Evolutionary conservation across 305 asterid genomes (phyloP).

Genomic region (Plantago rigida): DNA sequence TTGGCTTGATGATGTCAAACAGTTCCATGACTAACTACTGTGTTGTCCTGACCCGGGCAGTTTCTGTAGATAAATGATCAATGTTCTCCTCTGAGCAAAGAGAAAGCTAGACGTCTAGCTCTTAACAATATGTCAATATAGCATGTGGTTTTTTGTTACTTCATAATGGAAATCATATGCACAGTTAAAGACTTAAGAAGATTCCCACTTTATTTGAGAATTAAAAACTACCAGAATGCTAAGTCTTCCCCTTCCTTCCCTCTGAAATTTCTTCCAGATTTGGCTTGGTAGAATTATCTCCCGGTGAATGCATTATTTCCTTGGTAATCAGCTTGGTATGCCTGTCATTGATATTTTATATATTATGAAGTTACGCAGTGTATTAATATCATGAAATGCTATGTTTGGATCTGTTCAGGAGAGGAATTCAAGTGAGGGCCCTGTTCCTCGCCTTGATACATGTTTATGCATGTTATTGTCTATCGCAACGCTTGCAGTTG

Average conservation of each 20-base stretch:
- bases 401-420: slow-evolving; percentile 45
- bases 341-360: slow-evolving; percentile 20
- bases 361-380: slow-evolving; percentile 14
- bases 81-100: slow-evolving; percentile 13
- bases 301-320: background rate
- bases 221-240: too few relatives aligned
- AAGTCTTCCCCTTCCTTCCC: too few relatives aligned
- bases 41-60: slow-evolving; percentile 15
- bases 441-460: slow-evolving; percentile 81
- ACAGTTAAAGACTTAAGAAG: background rate
- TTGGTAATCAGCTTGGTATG: slow-evolving; percentile 22
- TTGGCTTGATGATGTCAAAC: slow-evolving; percentile 12
- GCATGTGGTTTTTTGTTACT: slow-evolving; percentile 2
- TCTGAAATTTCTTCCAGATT: too few relatives aligned
- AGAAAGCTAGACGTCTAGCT: slow-evolving; percentile 1
- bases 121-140: slow-evolving; percentile 8
- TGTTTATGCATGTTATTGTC: slow-evolving; percentile 88
- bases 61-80: background rate
- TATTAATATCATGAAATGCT: slow-evolving; percentile 22
- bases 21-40: slow-evolving; percentile 21
- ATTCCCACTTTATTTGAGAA: too few relatives aligned
- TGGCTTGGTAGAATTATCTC: too few relatives aligned
- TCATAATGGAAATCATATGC: slow-evolving; percentile 16
- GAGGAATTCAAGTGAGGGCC: slow-evolving; percentile 84
- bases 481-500: slow-evolving; percentile 62